Conservation (phyloP, 139 green algal species). For the Diplosphaera chodatii region DNA sequence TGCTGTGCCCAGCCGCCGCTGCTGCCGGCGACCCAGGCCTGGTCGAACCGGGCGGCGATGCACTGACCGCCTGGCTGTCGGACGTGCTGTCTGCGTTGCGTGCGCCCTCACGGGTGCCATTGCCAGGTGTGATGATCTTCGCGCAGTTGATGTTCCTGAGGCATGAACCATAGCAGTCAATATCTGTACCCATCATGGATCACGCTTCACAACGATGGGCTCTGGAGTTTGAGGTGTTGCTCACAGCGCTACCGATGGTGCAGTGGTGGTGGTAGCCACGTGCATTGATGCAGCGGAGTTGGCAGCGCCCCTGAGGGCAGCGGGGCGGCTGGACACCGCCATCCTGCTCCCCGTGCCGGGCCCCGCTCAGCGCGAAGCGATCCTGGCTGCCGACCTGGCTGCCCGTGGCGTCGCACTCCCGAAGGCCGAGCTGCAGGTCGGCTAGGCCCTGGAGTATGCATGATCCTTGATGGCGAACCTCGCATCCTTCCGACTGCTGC, state of each 20-base stretch:
- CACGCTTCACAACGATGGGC: too few species aligned
- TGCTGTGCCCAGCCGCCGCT: slow-evolving; percentile 41
- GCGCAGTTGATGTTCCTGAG: too few species aligned
- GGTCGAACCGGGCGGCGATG: slow-evolving; percentile 5
- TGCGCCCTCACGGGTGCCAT: slow-evolving; percentile 1
- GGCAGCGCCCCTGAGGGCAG: slow-evolving; percentile 29
- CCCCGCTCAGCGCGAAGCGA: slow-evolving; percentile 29
- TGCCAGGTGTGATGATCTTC: slow-evolving; percentile 22
- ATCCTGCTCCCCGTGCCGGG: slow-evolving; percentile 39
- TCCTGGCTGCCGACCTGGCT: slow-evolving; percentile 36
- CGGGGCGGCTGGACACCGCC: slow-evolving; percentile 45
- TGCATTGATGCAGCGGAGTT: slow-evolving; percentile 29
- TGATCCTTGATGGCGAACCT: too few species aligned
- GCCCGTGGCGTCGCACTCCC: slow-evolving; percentile 8
- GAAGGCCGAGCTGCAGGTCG: slow-evolving; percentile 1
- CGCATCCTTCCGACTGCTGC: too few species aligned
- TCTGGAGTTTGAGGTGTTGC: too few species aligned
- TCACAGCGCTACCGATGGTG: too few species aligned
- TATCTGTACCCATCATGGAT: too few species aligned
- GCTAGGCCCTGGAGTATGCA: too few species aligned
- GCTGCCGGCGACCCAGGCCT: slow-evolving; percentile 6
- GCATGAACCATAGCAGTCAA: too few species aligned
- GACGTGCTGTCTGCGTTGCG: slow-evolving; percentile 31
- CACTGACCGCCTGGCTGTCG: slow-evolving; percentile 26
- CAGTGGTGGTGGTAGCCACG: slow-evolving; percentile 37